Conservation (phyloP, 2,329 filamentous ascomycete species). For the Aspergillus melleus region DNA sequence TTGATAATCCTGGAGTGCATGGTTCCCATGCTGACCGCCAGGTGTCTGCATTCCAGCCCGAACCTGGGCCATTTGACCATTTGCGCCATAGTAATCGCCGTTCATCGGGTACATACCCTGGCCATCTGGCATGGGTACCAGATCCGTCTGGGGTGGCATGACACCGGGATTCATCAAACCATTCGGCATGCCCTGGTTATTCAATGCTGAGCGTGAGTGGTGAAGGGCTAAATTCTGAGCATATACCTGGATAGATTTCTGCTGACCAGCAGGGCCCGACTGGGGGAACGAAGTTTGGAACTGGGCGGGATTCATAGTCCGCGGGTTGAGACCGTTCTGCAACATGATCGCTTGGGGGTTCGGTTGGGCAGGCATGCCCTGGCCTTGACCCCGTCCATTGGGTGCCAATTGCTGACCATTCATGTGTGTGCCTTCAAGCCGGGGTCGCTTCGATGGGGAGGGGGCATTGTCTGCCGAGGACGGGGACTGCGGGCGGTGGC, state of each 20-base stretch:
- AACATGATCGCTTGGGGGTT: conserved; percentile 55
- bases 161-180: conserved; percentile 62
- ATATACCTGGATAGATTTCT: conserved; percentile 86
- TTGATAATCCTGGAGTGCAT: conserved; percentile 68
- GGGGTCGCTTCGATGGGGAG: conserved; percentile 86
- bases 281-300: conserved; percentile 63
- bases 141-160: conserved; percentile 75
- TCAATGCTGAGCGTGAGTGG: conserved; percentile 72
- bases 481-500: conserved; percentile 77
- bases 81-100: conserved; percentile 58
- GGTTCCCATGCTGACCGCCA: conserved; percentile 51
- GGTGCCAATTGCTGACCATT: conserved; percentile 76
- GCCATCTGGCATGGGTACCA: conserved; percentile 73
- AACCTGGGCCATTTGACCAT: conserved; percentile 55
- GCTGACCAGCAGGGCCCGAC: conserved; percentile 61
- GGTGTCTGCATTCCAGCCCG: conserved; percentile 41
- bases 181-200: conserved; percentile 78
- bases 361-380: conserved; percentile 69
- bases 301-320: conserved; percentile 71
- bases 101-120: conserved; percentile 46
- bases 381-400: conserved; percentile 67
- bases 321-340: conserved; percentile 72
- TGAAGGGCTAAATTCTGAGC: conserved; percentile 80
- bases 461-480: conserved; percentile 82
- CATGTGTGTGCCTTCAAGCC: conserved; percentile 72